These are phyloP conservation scores for Cryomyces minteri DNA, from an alignment of 495 filamentous ascomycete species.

Conservation along the genomic window DNA sequence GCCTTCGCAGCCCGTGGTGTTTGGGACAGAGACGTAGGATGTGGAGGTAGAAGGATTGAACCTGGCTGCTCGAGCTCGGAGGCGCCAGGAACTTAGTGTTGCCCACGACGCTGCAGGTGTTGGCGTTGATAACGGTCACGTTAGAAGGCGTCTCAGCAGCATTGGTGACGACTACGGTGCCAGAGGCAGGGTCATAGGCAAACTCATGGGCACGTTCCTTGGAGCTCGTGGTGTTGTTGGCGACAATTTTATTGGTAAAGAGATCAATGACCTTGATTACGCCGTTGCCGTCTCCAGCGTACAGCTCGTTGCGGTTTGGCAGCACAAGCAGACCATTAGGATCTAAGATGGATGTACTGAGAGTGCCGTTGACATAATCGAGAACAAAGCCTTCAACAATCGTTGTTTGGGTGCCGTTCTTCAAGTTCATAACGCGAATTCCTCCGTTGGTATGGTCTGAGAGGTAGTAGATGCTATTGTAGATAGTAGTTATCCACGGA, in stretches of 20 bases:
- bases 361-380: neutral
- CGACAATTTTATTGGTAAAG: neutral
- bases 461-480: neutral
- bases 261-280: neutral
- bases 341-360: neutral
- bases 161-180: neutral
- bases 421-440: neutral
- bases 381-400: neutral
- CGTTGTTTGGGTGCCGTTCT: neutral
- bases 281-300: neutral
- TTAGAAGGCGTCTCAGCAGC: neutral
- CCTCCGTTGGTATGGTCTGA: neutral
- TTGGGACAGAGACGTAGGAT: neutral
- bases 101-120: neutral
- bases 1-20: neutral
- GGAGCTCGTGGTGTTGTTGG: neutral
- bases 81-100: neutral
- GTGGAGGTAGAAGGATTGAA: neutral
- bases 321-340: neutral
- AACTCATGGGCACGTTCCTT: neutral
- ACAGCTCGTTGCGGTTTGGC: neutral
- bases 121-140: neutral
- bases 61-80: neutral
- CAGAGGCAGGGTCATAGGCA: neutral
- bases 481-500: neutral